Base-by-base conservation (phyloP, 805 yeast species). In the Suhomyces prunicola region DNA sequence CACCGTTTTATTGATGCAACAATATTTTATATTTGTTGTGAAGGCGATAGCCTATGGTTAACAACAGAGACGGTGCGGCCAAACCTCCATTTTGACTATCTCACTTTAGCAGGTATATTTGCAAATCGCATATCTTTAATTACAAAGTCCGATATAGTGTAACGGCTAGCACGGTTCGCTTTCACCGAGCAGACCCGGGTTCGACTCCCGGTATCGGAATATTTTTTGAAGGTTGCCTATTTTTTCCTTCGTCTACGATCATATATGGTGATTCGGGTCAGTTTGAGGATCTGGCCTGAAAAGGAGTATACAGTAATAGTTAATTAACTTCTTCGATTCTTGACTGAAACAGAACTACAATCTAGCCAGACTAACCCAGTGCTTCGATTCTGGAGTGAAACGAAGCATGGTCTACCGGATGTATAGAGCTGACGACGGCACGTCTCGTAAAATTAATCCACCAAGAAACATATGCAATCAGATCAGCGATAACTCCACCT, bases 131-230 rank as follows among this genome's bases (percentile, higher is more conserved):
- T 6, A 2, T 24, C 7, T 24, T 24, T 24, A 24, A 2, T 24
- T 3, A 24, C 1, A 44, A 50, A 50, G 40, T 82, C 86, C 87
- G 87, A 82, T 83, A 79, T 83, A 81, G 87, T 84, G 87, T 83
- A 83, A 82, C 85, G 87, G 87, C 84, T 82, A 83, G 82, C 87
- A 84, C 84, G 86, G 86, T 80, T 81, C 86, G 86, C 87, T 83
- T 84, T 84, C 87, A 83, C 88, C 87, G 87, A 81, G 87, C 85
- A 84, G 74, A 78, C 83, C 85, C 86, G 88, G 87, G 88, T 84
- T 84, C 88, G 87, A 84, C 87, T 83, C 88, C 88, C 88, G 86
- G 88, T 78, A 83, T 82, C 87, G 88, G 88, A 83, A 80, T 53
- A 53, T 56, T 44, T 57, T 62, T 51, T 40, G 26, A 19, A 19